phyloP scores from a whole-genome alignment of 2,329 filamentous ascomycete species.

The Stagonosporopsis rhizophila region DNA sequence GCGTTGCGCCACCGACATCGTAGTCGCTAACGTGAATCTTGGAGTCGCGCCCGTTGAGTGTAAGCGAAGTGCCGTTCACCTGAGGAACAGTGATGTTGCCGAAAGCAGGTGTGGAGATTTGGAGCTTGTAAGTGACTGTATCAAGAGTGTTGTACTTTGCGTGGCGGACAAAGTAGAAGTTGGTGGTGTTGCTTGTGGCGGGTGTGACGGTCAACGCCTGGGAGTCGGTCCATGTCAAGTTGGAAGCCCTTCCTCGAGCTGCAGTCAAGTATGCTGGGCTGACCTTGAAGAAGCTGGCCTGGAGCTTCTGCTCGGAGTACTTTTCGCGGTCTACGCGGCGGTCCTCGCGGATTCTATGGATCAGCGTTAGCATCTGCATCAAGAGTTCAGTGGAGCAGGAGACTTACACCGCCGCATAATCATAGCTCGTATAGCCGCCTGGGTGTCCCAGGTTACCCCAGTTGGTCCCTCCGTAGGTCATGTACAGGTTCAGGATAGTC shows the following conservation, averaged over 20 bases:
- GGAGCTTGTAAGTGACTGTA: slow-evolving; percentile 69
- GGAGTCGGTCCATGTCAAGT: slow-evolving; percentile 47
- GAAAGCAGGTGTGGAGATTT: slow-evolving; percentile 65
- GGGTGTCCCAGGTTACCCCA: slow-evolving; percentile 75
- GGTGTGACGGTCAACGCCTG: slow-evolving; percentile 66
- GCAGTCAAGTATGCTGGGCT: slow-evolving; percentile 72
- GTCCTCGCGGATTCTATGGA: slow-evolving; percentile 68
- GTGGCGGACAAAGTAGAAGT: slow-evolving; percentile 73
- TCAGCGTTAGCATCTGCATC: no score
- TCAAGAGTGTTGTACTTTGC: slow-evolving; percentile 66
- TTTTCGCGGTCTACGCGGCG: slow-evolving; percentile 74
- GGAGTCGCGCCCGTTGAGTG: slow-evolving; percentile 68
- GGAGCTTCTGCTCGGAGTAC: slow-evolving; percentile 78
- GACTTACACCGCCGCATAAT: slow-evolving; percentile 60
- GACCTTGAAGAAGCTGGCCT: slow-evolving; percentile 76
- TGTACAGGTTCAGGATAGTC: slow-evolving; percentile 75
- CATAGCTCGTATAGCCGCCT: slow-evolving; percentile 64
- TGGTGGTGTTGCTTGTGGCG: slow-evolving; percentile 62
- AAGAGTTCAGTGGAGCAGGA: no score
- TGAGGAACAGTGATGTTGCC: slow-evolving; percentile 65
- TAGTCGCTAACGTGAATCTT: slow-evolving; percentile 74
- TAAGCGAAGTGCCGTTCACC: slow-evolving; percentile 60
- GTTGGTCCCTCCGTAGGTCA: slow-evolving; percentile 82
- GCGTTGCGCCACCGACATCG: slow-evolving; percentile 62
- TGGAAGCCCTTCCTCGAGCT: slow-evolving; percentile 40